Conservation (phyloP, 345 rosid species). For the Hibiscus trionum region DNA sequence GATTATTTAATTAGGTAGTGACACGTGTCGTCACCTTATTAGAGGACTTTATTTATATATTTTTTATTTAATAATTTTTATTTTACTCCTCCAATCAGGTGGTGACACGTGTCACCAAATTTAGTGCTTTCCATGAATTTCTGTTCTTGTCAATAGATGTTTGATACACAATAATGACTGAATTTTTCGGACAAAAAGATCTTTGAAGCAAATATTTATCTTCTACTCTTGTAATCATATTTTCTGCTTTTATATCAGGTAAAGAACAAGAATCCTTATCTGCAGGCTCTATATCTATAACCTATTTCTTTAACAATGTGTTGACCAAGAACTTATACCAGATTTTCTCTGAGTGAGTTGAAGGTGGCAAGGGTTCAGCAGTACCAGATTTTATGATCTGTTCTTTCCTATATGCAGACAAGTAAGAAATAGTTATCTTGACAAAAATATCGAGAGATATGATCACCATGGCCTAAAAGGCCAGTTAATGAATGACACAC, state of each 20-base stretch:
- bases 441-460: constrained; percentile 46
- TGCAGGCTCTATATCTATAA: constrained; percentile 25
- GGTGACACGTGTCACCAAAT: too few relatives aligned
- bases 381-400: constrained; percentile 20
- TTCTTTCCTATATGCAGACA: constrained; percentile 22
- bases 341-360: constrained; percentile 38
- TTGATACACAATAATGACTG: constrained; percentile 54
- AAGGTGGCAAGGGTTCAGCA: constrained; percentile 27
- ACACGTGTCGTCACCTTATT: too few relatives aligned
- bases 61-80: too few relatives aligned
- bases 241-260: constrained; percentile 20
- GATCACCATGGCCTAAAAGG: constrained; percentile 75
- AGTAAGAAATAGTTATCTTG: constrained; percentile 32
- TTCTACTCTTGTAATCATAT: constrained; percentile 11
- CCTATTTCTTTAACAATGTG: constrained; percentile 34
- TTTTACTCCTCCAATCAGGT: too few relatives aligned
- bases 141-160: constrained; percentile 39
- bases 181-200: constrained; percentile 72
- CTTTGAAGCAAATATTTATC: constrained; percentile 24
- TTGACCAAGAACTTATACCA: constrained; percentile 52
- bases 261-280: constrained; percentile 21
- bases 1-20: too few relatives aligned
- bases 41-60: too few relatives aligned
- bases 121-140: constrained; percentile 46
- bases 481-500: constrained; percentile 67